Evolutionary conservation across 2,329 filamentous ascomycete genomes (phyloP).

Genomic region (Botrytis pseudocinerea): DNA sequence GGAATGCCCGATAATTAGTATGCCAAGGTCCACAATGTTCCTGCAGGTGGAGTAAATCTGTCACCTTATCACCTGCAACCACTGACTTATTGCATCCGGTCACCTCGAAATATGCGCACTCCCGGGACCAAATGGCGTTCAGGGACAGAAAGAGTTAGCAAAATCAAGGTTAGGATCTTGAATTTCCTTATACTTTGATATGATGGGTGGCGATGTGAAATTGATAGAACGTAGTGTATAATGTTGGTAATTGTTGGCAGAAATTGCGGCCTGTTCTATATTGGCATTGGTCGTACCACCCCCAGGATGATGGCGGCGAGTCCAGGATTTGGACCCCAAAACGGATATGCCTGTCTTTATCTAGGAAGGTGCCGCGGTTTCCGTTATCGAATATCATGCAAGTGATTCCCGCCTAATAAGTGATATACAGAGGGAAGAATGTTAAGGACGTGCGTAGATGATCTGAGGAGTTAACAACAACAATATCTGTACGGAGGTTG

Average conservation of each 20-base stretch:
- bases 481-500: neutral
- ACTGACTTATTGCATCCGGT: constrained; percentile 35
- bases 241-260: neutral
- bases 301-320: constrained; percentile 8
- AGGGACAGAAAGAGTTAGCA: constrained; percentile 27
- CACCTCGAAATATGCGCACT: constrained; percentile 28
- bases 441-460: constrained; percentile 5
- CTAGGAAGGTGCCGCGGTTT: constrained; percentile 13
- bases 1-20: constrained; percentile 25
- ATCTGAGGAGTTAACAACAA: neutral
- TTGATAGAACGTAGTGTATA: neutral
- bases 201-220: constrained; percentile 12
- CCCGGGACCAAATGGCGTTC: constrained; percentile 22
- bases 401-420: constrained; percentile 10
- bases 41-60: constrained; percentile 37
- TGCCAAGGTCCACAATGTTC: constrained; percentile 30
- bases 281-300: constrained; percentile 18
- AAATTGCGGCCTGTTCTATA: neutral
- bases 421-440: constrained; percentile 16
- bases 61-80: constrained; percentile 39
- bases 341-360: neutral
- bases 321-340: constrained; percentile 13
- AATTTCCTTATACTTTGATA: neutral
- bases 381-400: constrained; percentile 24
- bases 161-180: neutral